Percentiles rank a stretch among this genome's conserved stretches.
phyloP scores from a whole-genome alignment of 257 asterid species.

The Solanum clarkiae region DNA sequence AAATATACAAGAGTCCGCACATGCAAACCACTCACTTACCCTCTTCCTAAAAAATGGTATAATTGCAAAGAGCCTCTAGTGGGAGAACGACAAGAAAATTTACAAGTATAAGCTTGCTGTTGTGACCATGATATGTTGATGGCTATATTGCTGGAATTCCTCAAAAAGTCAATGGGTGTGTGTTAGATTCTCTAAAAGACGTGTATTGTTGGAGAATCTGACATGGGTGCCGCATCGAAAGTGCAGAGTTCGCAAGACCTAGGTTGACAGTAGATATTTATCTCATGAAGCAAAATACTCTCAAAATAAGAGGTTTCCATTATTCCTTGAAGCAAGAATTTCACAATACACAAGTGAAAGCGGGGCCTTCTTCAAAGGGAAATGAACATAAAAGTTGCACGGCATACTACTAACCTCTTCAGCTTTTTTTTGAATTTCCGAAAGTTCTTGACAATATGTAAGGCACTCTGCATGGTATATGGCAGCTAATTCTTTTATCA shows the following conservation, averaged over 20 bases:
- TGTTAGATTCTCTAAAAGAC: background rate
- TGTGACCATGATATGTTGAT: background rate
- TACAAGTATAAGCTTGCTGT: background rate
- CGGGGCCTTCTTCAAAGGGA: background rate
- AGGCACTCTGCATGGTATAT: slow-evolving; percentile 92
- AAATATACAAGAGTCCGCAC: background rate
- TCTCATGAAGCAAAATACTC: background rate
- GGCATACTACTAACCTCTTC: slow-evolving; percentile 54
- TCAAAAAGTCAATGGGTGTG: background rate
- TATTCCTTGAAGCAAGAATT: background rate
- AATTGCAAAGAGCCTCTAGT: background rate
- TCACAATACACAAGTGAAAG: background rate
- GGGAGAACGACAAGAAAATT: background rate
- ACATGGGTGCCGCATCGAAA: background rate
- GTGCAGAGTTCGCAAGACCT: background rate
- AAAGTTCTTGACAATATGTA: slow-evolving; percentile 74
- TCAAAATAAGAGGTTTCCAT: background rate
- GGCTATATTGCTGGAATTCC: background rate
- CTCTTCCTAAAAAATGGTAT: background rate
- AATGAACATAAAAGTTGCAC: background rate
- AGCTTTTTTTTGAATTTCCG: slow-evolving; percentile 68
- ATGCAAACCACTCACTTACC: background rate
- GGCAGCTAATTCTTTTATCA: slow-evolving; percentile 84
- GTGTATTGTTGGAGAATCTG: background rate
- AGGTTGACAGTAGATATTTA: background rate